These are phyloP conservation scores for Lolium rigidum DNA, from an alignment of 176 grass and related monocot species.

Conservation along the genomic window DNA sequence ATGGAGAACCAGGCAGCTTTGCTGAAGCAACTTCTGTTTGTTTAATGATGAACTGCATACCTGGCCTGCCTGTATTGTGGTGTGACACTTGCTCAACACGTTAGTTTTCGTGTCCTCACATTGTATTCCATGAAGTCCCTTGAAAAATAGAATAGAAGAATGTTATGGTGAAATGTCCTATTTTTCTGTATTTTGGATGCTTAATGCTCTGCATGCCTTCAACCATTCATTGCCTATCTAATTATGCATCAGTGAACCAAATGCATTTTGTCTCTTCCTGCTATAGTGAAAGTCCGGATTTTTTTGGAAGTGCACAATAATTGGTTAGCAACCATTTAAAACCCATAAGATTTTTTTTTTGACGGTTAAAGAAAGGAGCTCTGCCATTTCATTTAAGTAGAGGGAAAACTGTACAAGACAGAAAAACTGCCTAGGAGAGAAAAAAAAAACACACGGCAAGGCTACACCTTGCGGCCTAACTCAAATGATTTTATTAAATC, in stretches of 20 bases:
- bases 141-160: background rate
- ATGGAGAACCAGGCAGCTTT: background rate
- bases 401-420: too few species aligned
- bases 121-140: background rate
- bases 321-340: too few species aligned
- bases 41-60: background rate
- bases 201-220: slow-evolving; percentile 7
- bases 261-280: background rate
- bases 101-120: background rate
- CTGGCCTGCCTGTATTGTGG: background rate
- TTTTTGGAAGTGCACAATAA: background rate
- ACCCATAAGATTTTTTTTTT: too few species aligned
- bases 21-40: slow-evolving; percentile 1
- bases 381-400: too few species aligned
- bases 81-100: background rate
- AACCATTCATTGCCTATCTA: background rate
- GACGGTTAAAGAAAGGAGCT: too few species aligned
- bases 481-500: too few species aligned
- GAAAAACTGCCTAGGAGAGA: too few species aligned
- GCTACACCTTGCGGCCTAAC: too few species aligned
- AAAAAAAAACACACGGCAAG: too few species aligned
- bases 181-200: background rate
- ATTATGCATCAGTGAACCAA: background rate
- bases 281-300: background rate
- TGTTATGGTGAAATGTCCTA: background rate